Base-by-base conservation (phyloP, 495 filamentous ascomycete genomes). In the Aspergillus sclerotiicarbonarius region DNA sequence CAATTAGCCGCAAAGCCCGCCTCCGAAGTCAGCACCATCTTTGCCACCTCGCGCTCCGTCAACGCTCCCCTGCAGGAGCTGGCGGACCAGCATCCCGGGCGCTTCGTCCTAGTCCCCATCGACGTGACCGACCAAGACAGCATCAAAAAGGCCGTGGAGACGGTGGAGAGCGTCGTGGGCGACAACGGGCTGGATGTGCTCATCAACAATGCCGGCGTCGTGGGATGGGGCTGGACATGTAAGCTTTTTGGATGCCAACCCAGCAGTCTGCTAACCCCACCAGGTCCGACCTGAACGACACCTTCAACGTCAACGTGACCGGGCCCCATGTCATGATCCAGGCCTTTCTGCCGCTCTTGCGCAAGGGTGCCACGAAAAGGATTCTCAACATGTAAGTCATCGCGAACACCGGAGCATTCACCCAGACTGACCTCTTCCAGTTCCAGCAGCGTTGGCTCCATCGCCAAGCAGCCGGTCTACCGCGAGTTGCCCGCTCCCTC, bases 141-240 rank as follows among this genome's bases (percentile, higher is more conserved):
- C 39, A 61, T 83, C 8, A 67, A 73, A 60, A 72, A 71, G 54
- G 78, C 78, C 4, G 77, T 67, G 1, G 59, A 62, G 3, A 43
- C 65, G 21, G 69, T 77, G 6, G 68, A 72, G 18, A 51, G 64
- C 8, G 60, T 65, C 9, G 68, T 80, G 21, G 70, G 69, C 6
- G 74, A 70, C 15, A 76, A 76, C 49, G 70, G 63, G 0, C 69
- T 84, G 0, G 82, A 85, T 57, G 70, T 78, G 35, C 60, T 86
- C 20, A 76, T 85, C 41, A 80, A 82, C 56, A 82, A 84, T 56
- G 80, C 73, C 0, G 81, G 76, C 4, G 55, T 67, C 62, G 63
- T 54, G 64, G 29, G 59, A 63, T 1, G 46, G 53, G 8, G 62
- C 51, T 7, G 69, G 55, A 57, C 25, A 76, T 77, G 76, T 79